Base-by-base conservation (phyloP, 768 basidiomycete species). In the Tricholoma hemisulphureum region DNA sequence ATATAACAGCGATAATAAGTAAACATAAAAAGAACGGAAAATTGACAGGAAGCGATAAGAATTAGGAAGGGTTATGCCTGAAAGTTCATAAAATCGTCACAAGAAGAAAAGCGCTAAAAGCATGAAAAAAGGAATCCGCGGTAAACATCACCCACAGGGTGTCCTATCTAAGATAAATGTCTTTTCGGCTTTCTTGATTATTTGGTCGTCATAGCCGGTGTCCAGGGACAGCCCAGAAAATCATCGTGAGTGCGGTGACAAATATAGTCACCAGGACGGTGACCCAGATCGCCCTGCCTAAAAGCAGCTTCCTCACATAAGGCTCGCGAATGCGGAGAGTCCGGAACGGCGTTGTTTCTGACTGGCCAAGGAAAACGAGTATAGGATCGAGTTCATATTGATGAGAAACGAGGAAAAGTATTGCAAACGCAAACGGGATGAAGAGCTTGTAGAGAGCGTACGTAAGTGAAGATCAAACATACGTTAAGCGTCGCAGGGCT, bases 341-440 rank as follows among this genome's bases (percentile, higher is more conserved):
- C 56, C 91, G 87, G 85, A 98, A 98, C 2, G 96, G 95, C 10
- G 95, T 97, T 37, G 95, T 97, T 72, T 98, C 97, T 43, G 94
- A 95, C 71, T 92, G 91, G 59, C 87, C 87, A 66, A 98, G 75
- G 76, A 98, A 92, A 62, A 98, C 91, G 63, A 98, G 87, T 66
- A 98, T 79, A 10, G 97, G 97, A 70, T 98, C 96, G 53, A 98
- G 87, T 72, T 97, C 95, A 74, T 98, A 98, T 72, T 95, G 94
- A 68, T 97, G 93, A 14, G 95, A 93, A 57, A 98, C 81, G 62
- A 99, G 86, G 79, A 91, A 91, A 63, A 97, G 87, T 66, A 91
- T 76, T 55, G 95, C 93, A 63, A 98, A 70, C 20, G 89, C 80
- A 74, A 97, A 98, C 0, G 97, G 96, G 24, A 98, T 81, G 78